Evolutionary conservation across 2,329 filamentous ascomycete species (phyloP), one percentile per base, ranked within the genome.

Genomic region (Diaporthe longicolla): DNA sequence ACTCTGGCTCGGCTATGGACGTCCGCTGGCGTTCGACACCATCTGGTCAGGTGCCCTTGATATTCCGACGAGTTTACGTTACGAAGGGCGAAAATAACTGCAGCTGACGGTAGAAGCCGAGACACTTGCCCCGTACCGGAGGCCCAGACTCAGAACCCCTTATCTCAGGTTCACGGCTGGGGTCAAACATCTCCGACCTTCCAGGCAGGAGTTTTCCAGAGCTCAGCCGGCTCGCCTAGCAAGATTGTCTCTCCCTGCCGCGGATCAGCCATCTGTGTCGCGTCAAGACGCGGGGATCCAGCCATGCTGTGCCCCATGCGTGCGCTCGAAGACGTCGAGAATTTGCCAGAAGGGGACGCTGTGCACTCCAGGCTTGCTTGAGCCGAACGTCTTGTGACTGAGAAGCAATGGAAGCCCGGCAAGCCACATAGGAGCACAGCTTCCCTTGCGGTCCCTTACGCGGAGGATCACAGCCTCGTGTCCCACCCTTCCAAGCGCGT

Each of bases 321-420:
- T 71, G 45, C 57, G 19, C 57, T 63, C 55, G 57, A 71, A 71
- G 40, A 32, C 55, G 54, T 43, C 45, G 50, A 63, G 69, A 71
- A 63, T 24, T 54, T 63, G 32, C 45, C 69, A 71, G 69, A 43
- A 71, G 55, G n/a, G 32, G 57, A 61, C 45, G 69, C 69, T 48
- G 69, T 63, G 69, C 40, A 54, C 45, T 32, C 32, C 48, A 17
- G 43, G 45, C 69, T 32, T 71, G 57, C 69, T 63, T 63, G 17
- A 48, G n/a, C 8, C 57, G 29, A 24, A 40, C 37, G 69, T 63
- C 57, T 54, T 71, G 69, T 71, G 69, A 71, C 69, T 4, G 45
- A 71, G 45, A 71, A 4, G 19, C 37, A 43, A 70, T 48, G 45
- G n/a, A 59, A 15, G 29, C n/a, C 66, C 69, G 69, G 69, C 29